Conservation (phyloP, 129 eudicot genomes). For the Erigeron canadensis region DNA sequence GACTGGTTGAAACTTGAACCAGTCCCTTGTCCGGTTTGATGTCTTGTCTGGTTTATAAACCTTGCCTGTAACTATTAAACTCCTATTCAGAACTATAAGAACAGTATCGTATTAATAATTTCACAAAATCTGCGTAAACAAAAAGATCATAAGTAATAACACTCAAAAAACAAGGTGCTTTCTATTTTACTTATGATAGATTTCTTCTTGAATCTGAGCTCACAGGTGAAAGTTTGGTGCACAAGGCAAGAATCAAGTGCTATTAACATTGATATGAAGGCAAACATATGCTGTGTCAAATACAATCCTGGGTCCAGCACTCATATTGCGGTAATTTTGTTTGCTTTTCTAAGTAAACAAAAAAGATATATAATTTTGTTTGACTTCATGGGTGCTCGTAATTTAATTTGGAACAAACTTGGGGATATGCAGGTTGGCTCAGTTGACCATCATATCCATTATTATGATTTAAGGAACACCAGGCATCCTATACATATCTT, state of each 20-base stretch:
- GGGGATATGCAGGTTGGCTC: slow-evolving; percentile 57
- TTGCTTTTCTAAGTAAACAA: neutral
- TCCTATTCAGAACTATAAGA: neutral
- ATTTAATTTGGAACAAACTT: neutral
- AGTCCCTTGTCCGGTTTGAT: no score
- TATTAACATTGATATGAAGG: slow-evolving; percentile 71
- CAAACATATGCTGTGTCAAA: slow-evolving; percentile 75
- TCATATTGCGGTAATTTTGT: slow-evolving; percentile 54
- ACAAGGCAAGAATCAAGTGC: slow-evolving; percentile 69
- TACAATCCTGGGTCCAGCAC: slow-evolving; percentile 72
- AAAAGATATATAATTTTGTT: neutral
- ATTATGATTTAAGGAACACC: slow-evolving; percentile 62
- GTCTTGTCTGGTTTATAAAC: no score
- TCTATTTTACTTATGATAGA: slow-evolving; percentile 5
- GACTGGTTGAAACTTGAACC: no score
- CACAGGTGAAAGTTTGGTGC: slow-evolving; percentile 74
- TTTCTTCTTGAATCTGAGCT: slow-evolving; percentile 27
- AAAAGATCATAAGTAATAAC: neutral
- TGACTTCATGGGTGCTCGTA: neutral
- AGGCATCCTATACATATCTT: slow-evolving; percentile 56
- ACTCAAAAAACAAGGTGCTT: neutral
- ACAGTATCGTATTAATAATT: neutral
- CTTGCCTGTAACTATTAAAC: neutral
- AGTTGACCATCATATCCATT: slow-evolving; percentile 68
- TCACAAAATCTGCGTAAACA: neutral